Evolutionary conservation across 208 protist genomes (phyloP).

Genomic region (Leishmania arabica): DNA sequence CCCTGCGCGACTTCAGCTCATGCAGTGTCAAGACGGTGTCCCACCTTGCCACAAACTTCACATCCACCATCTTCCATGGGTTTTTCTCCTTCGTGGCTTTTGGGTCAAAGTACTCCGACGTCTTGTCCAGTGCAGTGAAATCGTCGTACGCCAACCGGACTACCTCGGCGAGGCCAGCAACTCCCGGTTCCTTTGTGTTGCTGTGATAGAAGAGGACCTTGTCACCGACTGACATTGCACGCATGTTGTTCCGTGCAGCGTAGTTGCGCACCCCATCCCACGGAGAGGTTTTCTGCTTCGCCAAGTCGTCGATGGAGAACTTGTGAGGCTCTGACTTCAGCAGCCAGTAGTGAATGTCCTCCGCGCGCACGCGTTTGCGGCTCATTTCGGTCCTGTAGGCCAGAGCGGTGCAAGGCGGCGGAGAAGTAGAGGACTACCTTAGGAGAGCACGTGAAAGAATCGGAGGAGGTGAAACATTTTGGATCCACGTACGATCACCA

Average conservation of each 20-base stretch:
- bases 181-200: conserved; percentile 76
- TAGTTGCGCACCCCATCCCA: conserved; percentile 92
- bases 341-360: conserved; percentile 62
- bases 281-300: conserved; percentile 41
- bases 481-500: background rate
- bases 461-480: background rate
- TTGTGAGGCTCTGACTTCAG: conserved; percentile 89
- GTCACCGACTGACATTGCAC: conserved; percentile 77
- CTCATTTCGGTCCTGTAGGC: conserved; percentile 9
- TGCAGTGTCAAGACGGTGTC: conserved; percentile 50
- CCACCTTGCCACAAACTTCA: conserved; percentile 76
- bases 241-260: conserved; percentile 86
- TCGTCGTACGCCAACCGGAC: conserved; percentile 63
- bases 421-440: background rate
- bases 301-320: conserved; percentile 83
- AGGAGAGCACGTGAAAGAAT: background rate
- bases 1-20: conserved; percentile 53
- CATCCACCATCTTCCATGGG: conserved; percentile 88
- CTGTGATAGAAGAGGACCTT: conserved; percentile 88
- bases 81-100: conserved; percentile 70
- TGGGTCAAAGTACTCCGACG: conserved; percentile 71
- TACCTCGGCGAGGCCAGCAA: conserved; percentile 76
- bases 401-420: background rate
- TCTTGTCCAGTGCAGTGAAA: conserved; percentile 76
- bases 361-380: conserved; percentile 54